Base-by-base conservation (phyloP, 345 rosid species). In the Eucalyptus pumila region DNA sequence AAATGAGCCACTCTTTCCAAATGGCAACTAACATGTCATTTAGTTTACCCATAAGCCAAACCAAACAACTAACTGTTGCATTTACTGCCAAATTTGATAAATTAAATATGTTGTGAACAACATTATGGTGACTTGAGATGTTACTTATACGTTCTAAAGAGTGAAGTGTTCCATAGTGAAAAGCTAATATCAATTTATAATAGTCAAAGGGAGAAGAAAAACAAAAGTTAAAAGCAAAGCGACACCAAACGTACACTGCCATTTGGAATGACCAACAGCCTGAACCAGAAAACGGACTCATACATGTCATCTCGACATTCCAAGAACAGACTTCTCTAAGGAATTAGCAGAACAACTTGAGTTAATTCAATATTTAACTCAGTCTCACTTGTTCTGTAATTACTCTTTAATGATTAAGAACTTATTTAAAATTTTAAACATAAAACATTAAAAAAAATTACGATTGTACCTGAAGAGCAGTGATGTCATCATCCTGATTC, bases 401-500 rank as follows among this genome's bases (percentile, higher is more conserved):
- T 72, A 34, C 81, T 17, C 45, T 34, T 72, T 67, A 9, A 72
- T 72, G 14, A 72, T 72, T 19, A 34, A 72, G 44, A 72, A 72
- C 26, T 19, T 6, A 72, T 34, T 69, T 5, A 72, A 34, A 67
- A 34, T 34, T 0, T 69, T 23, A 72, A 67, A 72, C 19, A 23
- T 17, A 72, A 34, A 72, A 34, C 72, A 34, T 10, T 1, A 27
- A 85, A 85, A 32, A 10, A 85, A 86, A 86, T 48, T 8, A n/a
- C 30, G 60, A 40, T 81, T 34, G 4, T 89, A 96, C 99, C 97
- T 95, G 96, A 81, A 96, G 99, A 76, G 98, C 98, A 45, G 97
- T 95, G 88, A 95, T 95, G 88, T 89, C 93, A 88, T 96, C 97
- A 91, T 97, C 98, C 93, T 96, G 99, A 91, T 97, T 97, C 40